Percentiles rank a stretch among this genome's conserved stretches.
These are phyloP conservation scores for Dichomitus squalens DNA, from an alignment of 1,284 basidiomycete species.

Conservation along the genomic window DNA sequence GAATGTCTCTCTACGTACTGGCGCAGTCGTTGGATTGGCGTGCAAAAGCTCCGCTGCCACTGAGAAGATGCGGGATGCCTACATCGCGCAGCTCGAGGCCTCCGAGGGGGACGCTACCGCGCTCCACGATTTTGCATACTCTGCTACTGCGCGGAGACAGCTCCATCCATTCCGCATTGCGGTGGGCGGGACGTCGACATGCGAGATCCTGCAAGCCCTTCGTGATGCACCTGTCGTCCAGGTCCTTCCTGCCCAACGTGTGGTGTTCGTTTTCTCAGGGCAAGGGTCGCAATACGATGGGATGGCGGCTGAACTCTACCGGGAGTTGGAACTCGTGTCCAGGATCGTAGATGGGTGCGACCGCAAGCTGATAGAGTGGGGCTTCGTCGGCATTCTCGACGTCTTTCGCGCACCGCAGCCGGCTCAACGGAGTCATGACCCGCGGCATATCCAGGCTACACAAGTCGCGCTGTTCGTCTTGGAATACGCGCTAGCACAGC, in stretches of 20 bases:
- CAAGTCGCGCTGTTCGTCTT: slow-evolving; percentile 62
- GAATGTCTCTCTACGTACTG: neutral
- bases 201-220: slow-evolving; percentile 51
- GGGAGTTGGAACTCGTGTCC: slow-evolving; percentile 46
- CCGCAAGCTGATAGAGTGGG: slow-evolving; percentile 45
- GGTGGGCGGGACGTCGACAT: slow-evolving; percentile 42
- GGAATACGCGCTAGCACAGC: slow-evolving; percentile 56
- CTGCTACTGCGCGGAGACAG: slow-evolving; percentile 63
- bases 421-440: slow-evolving; percentile 23
- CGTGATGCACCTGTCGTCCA: slow-evolving; percentile 35
- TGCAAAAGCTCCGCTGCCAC: slow-evolving; percentile 54
- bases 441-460: slow-evolving; percentile 45
- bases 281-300: slow-evolving; percentile 68
- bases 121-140: slow-evolving; percentile 61
- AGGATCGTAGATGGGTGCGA: slow-evolving; percentile 60
- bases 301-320: slow-evolving; percentile 63
- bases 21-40: slow-evolving; percentile 57
- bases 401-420: slow-evolving; percentile 40
- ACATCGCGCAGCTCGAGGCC: slow-evolving; percentile 47
- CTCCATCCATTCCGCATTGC: slow-evolving; percentile 55
- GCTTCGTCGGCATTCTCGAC: slow-evolving; percentile 52
- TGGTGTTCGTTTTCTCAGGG: slow-evolving; percentile 71
- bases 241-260: slow-evolving; percentile 31
- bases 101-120: slow-evolving; percentile 27
- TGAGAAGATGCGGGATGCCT: slow-evolving; percentile 47